A percentile compares a stretch with the other conserved stretches of the same genome.
phyloP scores from a whole-genome alignment of 164 flowering plant species.

The Hamamelis virginiana region DNA sequence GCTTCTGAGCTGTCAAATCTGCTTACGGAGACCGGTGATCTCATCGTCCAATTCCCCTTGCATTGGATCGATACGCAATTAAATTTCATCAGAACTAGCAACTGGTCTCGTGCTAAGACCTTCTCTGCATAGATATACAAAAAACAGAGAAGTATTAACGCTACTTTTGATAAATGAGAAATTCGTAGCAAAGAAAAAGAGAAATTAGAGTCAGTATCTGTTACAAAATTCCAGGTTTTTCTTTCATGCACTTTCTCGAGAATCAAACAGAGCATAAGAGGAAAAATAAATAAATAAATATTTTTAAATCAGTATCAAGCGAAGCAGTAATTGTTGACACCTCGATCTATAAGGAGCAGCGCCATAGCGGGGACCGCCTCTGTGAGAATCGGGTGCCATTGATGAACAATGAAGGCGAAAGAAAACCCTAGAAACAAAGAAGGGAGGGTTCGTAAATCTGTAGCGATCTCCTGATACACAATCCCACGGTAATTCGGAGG shows the following conservation, averaged over 20 bases:
- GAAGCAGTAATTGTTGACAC: conserved; percentile 5
- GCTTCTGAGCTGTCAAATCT: conserved; percentile 34
- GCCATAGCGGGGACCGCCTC: conserved; percentile 32
- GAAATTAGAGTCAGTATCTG: no score
- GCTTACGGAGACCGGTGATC: conserved; percentile 41
- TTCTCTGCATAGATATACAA: conserved; percentile 21
- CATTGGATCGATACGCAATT: conserved; percentile 47
- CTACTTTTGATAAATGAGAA: no score
- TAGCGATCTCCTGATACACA: no score
- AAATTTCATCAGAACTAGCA: conserved; percentile 42
- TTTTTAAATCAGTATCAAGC: no score
- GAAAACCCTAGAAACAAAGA: no score
- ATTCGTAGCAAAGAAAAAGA: no score
- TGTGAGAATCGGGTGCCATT: conserved; percentile 28
- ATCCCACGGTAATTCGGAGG: no score
- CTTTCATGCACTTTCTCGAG: neutral
- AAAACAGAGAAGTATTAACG: neutral
- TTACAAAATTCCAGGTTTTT: no score
- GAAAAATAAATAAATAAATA: no score
- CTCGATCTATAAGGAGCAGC: conserved; percentile 43
- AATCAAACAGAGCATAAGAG: neutral
- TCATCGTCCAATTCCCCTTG: conserved; percentile 45
- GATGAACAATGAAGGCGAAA: neutral
- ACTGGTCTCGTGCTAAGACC: conserved; percentile 43
- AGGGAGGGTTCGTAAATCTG: no score